A percentile compares a stretch with the other conserved stretches of the same genome.
Evolutionary conservation across 257 asterid genomes (phyloP).

Genomic region (Jaltomata sinuosa): DNA sequence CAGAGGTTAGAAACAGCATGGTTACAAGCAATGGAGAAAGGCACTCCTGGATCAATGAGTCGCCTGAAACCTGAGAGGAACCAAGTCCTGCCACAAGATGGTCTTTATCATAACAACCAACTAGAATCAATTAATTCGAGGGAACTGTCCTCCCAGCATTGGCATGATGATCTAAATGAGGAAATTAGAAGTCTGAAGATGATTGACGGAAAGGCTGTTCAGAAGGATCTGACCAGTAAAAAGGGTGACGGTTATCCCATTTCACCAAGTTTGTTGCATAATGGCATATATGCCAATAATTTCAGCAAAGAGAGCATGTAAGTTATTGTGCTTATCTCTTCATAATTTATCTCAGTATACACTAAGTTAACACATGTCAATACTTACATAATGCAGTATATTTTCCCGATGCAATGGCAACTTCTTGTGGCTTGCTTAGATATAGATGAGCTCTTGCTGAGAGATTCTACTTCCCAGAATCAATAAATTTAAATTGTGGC

Average conservation of each 20-base stretch:
- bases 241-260: constrained; percentile 45
- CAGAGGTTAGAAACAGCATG: constrained; percentile 89
- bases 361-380: background rate
- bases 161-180: constrained; percentile 66
- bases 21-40: constrained; percentile 86
- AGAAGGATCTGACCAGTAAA: constrained; percentile 34
- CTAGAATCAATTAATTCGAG: constrained; percentile 24
- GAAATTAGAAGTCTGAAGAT: constrained; percentile 55
- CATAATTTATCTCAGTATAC: constrained; percentile 2
- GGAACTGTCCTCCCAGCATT: constrained; percentile 36
- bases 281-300: constrained; percentile 40
- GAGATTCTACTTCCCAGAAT: background rate
- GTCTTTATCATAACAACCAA: constrained; percentile 26
- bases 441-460: background rate
- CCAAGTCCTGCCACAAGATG: constrained; percentile 82
- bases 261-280: constrained; percentile 90
- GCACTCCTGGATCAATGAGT: constrained; percentile 50
- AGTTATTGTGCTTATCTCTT: constrained; percentile 22
- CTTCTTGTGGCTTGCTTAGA: background rate
- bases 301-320: constrained; percentile 63
- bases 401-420: background rate
- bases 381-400: background rate
- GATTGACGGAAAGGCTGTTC: constrained; percentile 28
- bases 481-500: background rate
- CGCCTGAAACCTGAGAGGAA: constrained; percentile 75